A percentile compares a stretch with the other conserved stretches of the same genome.
Conservation (phyloP, 1,139 yeast genomes). For the Geotrichum klebahnii region DNA sequence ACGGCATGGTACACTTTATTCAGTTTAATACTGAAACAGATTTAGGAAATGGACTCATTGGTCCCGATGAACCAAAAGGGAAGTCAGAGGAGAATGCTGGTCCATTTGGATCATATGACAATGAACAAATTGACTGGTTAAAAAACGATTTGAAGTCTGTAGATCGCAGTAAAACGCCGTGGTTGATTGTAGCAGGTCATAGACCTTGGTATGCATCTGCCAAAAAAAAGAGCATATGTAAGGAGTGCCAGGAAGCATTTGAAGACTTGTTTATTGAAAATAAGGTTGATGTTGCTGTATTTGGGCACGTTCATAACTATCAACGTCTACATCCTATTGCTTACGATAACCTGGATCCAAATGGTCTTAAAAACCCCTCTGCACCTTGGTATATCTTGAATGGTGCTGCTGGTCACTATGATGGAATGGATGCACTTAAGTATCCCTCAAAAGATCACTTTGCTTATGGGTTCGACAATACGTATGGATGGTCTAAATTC, state of each 20-base stretch:
- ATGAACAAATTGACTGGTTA: conserved; percentile 41
- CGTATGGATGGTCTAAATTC: conserved; percentile 39
- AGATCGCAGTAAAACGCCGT: conserved; percentile 35
- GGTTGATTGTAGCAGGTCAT: conserved; percentile 39
- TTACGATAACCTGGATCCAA: conserved; percentile 28
- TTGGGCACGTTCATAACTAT: conserved; percentile 36
- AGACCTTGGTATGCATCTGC: conserved; percentile 39
- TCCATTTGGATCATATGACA: conserved; percentile 28
- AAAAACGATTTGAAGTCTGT: conserved; percentile 43
- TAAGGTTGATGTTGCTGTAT: conserved; percentile 33
- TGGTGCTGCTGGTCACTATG: conserved; percentile 36
- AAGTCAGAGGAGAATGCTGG: conserved; percentile 27
- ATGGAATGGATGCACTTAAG: conserved; percentile 31
- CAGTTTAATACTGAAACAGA: conserved; percentile 36
- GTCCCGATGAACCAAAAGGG: conserved; percentile 31
- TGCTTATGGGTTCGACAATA: conserved; percentile 25
- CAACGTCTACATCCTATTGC: conserved; percentile 32
- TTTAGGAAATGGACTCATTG: conserved; percentile 31
- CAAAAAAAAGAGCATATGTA: conserved; percentile 26
- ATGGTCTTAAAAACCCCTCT: conserved; percentile 33
- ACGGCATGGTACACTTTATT: conserved; percentile 36
- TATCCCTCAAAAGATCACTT: conserved; percentile 22
- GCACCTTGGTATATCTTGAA: conserved; percentile 36
- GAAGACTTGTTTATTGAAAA: conserved; percentile 31
- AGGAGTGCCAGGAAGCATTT: conserved; percentile 33